Percentiles rank a stretch among this genome's conserved stretches.
phyloP scores from a whole-genome alignment of 2,329 filamentous ascomycete genomes.

The Mycocentrospora acerina region DNA sequence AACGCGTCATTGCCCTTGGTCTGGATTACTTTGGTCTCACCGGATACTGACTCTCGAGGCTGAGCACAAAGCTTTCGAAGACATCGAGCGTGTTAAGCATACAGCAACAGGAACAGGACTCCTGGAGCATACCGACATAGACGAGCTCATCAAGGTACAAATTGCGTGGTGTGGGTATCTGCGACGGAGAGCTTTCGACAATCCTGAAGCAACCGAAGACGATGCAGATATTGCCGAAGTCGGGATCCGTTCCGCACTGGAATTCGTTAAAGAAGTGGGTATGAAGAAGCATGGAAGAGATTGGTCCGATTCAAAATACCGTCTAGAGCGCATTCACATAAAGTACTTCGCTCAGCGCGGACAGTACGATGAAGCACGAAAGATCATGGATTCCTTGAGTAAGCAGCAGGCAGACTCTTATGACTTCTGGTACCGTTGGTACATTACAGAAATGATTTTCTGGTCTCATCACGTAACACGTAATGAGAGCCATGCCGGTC shows the following conservation, averaged over 20 bases:
- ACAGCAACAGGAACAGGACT: constrained; percentile 83
- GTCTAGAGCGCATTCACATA: constrained; percentile 87
- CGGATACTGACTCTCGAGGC: constrained; percentile 84
- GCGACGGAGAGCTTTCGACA: constrained; percentile 77
- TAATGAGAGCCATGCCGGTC: constrained; percentile 53
- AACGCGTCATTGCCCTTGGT: constrained; percentile 90
- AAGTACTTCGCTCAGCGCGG: constrained; percentile 86
- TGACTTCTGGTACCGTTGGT: constrained; percentile 93
- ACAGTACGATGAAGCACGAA: constrained; percentile 73
- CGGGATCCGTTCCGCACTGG: constrained; percentile 80
- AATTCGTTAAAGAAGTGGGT: constrained; percentile 77
- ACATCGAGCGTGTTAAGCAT: constrained; percentile 89
- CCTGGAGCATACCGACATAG: constrained; percentile 81
- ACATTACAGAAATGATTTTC: constrained; percentile 85
- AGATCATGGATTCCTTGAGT: constrained; percentile 72
- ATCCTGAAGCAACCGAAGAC: constrained; percentile 70
- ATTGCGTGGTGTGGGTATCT: constrained; percentile 94
- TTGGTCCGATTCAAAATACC: constrained; percentile 82
- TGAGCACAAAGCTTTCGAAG: constrained; percentile 71
- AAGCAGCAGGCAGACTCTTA: constrained; percentile 73
- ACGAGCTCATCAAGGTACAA: constrained; percentile 87
- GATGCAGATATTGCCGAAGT: constrained; percentile 86
- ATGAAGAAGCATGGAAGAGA: constrained; percentile 73
- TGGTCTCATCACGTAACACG: constrained; percentile 60
- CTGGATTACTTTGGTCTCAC: constrained; percentile 85